A percentile compares a stretch with the other conserved stretches of the same genome.
These are phyloP conservation scores for Citrus reticulata DNA, from an alignment of 345 rosid genomes.

Conservation along the genomic window DNA sequence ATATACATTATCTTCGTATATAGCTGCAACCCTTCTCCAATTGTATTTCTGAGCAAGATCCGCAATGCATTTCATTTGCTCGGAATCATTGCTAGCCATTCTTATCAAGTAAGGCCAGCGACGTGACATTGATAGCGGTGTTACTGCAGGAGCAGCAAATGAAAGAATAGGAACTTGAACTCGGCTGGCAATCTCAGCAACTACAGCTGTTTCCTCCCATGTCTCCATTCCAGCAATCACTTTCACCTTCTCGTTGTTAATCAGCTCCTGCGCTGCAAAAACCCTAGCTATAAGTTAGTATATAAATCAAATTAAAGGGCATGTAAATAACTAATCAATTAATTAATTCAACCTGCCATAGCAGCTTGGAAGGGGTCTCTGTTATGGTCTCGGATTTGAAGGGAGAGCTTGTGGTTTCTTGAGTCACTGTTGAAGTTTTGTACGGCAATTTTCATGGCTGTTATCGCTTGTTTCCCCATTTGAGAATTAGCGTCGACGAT, in stretches of 20 bases:
- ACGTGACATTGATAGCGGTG: slow-evolving; percentile 7
- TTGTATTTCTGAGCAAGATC: slow-evolving; percentile 10
- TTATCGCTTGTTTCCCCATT: slow-evolving; percentile 33
- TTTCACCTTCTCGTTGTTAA: slow-evolving; percentile 22
- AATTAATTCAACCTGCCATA: slow-evolving; percentile 20
- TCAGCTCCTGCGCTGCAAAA: slow-evolving; percentile 31
- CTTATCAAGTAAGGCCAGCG: slow-evolving; percentile 36
- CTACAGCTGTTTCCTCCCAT: slow-evolving; percentile 36
- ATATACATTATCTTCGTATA: slow-evolving; percentile 26
- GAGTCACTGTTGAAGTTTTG: slow-evolving; percentile 20
- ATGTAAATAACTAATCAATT: slow-evolving; percentile 2
- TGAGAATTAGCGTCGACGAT: slow-evolving; percentile 32
- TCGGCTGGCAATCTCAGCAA: slow-evolving; percentile 24
- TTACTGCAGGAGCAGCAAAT: slow-evolving; percentile 20
- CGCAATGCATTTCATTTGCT: slow-evolving; percentile 29
- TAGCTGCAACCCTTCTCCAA: slow-evolving; percentile 21
- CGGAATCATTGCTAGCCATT: slow-evolving; percentile 21
- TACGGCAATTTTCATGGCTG: slow-evolving; percentile 41
- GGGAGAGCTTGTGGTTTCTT: slow-evolving; percentile 22
- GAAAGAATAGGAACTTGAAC: slow-evolving; percentile 36
- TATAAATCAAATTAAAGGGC: background rate
- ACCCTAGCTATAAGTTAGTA: background rate
- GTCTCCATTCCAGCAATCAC: slow-evolving; percentile 39
- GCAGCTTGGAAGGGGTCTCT: slow-evolving; percentile 30
- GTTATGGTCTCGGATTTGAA: slow-evolving; percentile 21